A percentile compares a stretch with the other conserved stretches of the same genome.
Evolutionary conservation across 306 rosid species (phyloP).

Genomic region (Arachis hypogaea): DNA sequence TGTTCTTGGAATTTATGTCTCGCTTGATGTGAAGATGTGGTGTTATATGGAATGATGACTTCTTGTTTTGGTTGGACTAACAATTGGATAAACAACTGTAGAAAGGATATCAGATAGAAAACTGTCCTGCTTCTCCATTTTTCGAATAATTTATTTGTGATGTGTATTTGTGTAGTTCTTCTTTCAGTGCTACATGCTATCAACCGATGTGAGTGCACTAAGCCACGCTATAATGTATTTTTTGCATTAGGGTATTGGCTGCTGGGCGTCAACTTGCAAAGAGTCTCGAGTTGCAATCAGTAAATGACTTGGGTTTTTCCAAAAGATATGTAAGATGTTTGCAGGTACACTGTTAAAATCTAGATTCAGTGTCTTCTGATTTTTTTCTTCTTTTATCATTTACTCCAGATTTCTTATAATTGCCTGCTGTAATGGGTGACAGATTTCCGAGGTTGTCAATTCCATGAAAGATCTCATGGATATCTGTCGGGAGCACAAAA

Average conservation of each 20-base stretch:
- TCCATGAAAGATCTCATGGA: slow-evolving; percentile 94
- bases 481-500: slow-evolving; percentile 70
- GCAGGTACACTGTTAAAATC: slow-evolving; percentile 65
- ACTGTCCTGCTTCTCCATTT: not conserved
- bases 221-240: slow-evolving; percentile 29
- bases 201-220: not conserved
- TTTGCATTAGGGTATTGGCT: slow-evolving; percentile 72
- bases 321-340: slow-evolving; percentile 97
- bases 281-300: slow-evolving; percentile 86
- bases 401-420: slow-evolving; percentile 9
- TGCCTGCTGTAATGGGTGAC: slow-evolving; percentile 42
- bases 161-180: not conserved
- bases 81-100: not conserved
- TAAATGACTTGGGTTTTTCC: slow-evolving; percentile 93
- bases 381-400: not conserved
- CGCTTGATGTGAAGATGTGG: slow-evolving; percentile 10
- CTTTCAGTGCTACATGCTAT: not conserved
- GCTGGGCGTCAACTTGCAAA: slow-evolving; percentile 96
- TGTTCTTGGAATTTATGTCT: not conserved
- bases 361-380: slow-evolving; percentile 10
- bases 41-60: slow-evolving; percentile 4
- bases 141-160: not conserved
- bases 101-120: not conserved
- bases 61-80: not conserved
- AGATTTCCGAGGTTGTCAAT: slow-evolving; percentile 96